Evolutionary conservation across 371 early-diverging fungal genomes (phyloP).

Genomic region (Mucor ambiguus): DNA sequence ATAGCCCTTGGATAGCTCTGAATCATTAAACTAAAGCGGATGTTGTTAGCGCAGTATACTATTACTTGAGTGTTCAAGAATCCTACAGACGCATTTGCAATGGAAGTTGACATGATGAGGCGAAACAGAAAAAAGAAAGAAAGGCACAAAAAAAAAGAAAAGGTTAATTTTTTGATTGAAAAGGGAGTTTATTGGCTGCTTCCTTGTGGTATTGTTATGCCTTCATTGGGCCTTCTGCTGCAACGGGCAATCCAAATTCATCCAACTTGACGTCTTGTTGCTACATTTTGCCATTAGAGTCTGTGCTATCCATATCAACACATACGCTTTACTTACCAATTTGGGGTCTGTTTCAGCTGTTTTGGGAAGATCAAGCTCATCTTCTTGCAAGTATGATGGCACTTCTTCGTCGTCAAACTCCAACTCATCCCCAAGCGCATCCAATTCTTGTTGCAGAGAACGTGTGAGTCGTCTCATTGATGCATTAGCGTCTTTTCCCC

Average conservation of each 20-base stretch:
- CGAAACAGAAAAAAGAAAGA: background rate
- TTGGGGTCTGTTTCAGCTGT: constrained; percentile 54
- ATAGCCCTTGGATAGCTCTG: constrained; percentile 28
- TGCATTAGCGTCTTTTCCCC: background rate
- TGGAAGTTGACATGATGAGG: background rate
- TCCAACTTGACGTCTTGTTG: constrained; percentile 50
- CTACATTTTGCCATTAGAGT: background rate
- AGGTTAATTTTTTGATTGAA: background rate
- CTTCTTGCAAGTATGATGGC: constrained; percentile 69
- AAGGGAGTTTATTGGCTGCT: background rate
- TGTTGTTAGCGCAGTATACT: no score
- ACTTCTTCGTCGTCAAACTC: constrained; percentile 79
- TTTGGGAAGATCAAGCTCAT: constrained; percentile 49
- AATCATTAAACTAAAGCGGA: constrained; percentile 27
- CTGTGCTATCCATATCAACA: background rate
- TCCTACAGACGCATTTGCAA: background rate
- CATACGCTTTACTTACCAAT: constrained; percentile 29
- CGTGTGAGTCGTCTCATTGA: background rate
- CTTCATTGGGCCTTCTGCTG: constrained; percentile 53
- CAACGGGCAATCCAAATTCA: constrained; percentile 60
- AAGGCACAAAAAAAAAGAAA: background rate
- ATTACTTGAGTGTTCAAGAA: no score
- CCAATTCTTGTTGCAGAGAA: constrained; percentile 68
- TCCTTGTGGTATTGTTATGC: constrained; percentile 25
- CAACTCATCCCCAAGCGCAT: constrained; percentile 92